Evolutionary conservation across 345 rosid species (phyloP), one percentile per base, ranked within the genome.

Genomic region (Cochlearia excelsa): DNA sequence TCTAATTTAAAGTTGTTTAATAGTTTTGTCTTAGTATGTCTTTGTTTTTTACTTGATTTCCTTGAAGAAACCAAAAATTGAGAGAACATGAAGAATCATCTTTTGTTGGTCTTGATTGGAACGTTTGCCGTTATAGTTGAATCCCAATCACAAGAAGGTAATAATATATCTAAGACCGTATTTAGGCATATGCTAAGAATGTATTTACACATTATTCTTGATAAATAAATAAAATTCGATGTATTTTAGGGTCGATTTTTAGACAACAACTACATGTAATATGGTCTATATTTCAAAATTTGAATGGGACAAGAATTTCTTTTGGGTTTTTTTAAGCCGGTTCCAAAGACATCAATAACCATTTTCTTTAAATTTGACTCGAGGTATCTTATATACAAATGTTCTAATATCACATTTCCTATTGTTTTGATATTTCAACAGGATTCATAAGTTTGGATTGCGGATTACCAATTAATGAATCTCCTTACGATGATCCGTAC

Each of bases 361-460:
- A 27, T 35, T 27, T 59, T 43, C 9, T 29, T 23, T 46, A 31
- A 11, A n/a, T n/a, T n/a, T n/a, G n/a, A n/a, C n/a, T n/a, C n/a
- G n/a, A n/a, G n/a, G n/a, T n/a, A n/a, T n/a, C 26, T 28, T 56
- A 31, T 28, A 6, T 28, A 57, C 30, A 4, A 7, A 1, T 41
- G 9, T 9, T 26, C 4, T 6, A n/a, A n/a, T n/a, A n/a, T 4
- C 9, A 1, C 23, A 9, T 16, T 11, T 49, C 9, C 28, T 2
- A 0, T 4, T 11, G 30, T 11, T 33, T 1, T 42, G 38, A n/a
- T n/a, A n/a, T 28, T 26, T 56, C 26, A 16, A 43, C 66, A 78
- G 85, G 79, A 10, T 78, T 78, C 61, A 71, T 78, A 10, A 81
- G 82, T 57, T 66, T 78, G 48, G 82, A 78, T 52, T 78, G 85